Evolutionary conservation across 1,284 basidiomycete species (phyloP).

Genomic region (Schizophyllum amplum): DNA sequence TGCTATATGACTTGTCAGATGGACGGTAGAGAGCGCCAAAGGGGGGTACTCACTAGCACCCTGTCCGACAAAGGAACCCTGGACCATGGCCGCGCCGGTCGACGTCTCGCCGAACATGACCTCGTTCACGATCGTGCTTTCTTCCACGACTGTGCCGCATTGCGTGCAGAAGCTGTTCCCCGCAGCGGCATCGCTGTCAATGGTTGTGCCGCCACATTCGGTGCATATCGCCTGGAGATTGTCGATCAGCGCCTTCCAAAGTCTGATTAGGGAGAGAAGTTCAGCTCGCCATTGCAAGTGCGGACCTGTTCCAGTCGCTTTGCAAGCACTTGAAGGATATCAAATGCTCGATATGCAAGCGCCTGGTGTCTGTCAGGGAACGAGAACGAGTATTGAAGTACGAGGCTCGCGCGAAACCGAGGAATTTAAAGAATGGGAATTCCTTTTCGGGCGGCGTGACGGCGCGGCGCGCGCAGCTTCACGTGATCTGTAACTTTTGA

Average conservation of each 20-base stretch:
- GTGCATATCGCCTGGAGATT: constrained; percentile 29
- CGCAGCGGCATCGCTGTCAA: constrained; percentile 74
- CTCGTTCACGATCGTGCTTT: constrained; percentile 91
- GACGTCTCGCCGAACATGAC: constrained; percentile 92
- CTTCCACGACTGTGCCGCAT: constrained; percentile 88
- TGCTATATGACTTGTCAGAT: constrained; percentile 34
- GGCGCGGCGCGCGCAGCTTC: too few relatives aligned
- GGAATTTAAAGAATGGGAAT: neutral
- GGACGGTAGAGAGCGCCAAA: constrained; percentile 1
- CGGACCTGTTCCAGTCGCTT: too few relatives aligned
- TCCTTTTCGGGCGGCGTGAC: neutral
- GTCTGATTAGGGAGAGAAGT: neutral
- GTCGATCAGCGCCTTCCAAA: neutral
- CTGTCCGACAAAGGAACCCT: constrained; percentile 90
- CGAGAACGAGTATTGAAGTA: too few relatives aligned
- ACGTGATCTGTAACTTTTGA: too few relatives aligned
- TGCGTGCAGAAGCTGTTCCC: constrained; percentile 78
- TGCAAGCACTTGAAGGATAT: too few relatives aligned
- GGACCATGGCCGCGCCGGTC: constrained; percentile 89
- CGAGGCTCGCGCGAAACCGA: neutral
- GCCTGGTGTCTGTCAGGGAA: too few relatives aligned
- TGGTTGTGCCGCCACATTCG: constrained; percentile 72
- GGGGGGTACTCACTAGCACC: constrained; percentile 69
- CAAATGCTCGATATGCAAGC: too few relatives aligned
- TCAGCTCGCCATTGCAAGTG: neutral